A percentile compares a stretch with the other conserved stretches of the same genome.
Conservation (phyloP, 2,329 filamentous ascomycete genomes). For the Diplocarpon mali region DNA sequence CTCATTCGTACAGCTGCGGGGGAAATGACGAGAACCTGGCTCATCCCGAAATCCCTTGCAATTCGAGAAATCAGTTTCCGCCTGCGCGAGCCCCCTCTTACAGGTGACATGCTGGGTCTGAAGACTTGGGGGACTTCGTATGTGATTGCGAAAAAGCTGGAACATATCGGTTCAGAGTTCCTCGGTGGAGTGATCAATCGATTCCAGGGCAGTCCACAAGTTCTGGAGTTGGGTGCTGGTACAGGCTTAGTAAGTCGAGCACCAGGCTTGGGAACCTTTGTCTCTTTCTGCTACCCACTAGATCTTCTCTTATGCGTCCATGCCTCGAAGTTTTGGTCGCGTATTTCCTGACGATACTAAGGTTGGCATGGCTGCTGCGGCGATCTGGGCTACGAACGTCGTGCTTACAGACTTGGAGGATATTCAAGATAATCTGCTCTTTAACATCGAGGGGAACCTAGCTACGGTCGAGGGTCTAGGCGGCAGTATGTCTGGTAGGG, state of each 20-base stretch:
- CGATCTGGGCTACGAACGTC: conserved; percentile 54
- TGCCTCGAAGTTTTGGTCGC: neutral
- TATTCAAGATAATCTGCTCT: conserved; percentile 73
- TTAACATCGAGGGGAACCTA: conserved; percentile 60
- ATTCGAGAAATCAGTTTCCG: conserved; percentile 47
- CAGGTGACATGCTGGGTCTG: conserved; percentile 76
- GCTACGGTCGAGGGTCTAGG: conserved; percentile 36
- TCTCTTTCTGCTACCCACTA: no score
- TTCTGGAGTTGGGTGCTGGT: conserved; percentile 63
- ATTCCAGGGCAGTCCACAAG: conserved; percentile 9
- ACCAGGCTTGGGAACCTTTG: neutral
- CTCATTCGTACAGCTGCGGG: conserved; percentile 1
- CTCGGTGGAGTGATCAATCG: conserved; percentile 29
- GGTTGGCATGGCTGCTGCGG: conserved; percentile 75
- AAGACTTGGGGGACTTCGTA: conserved; percentile 82
- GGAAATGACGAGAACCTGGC: conserved; percentile 49
- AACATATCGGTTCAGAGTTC: conserved; percentile 27
- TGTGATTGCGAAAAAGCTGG: conserved; percentile 65
- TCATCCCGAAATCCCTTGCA: conserved; percentile 36
- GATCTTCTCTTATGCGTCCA: no score
- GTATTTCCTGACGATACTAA: neutral
- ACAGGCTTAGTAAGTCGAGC: conserved; percentile 3
- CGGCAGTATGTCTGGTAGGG: conserved; percentile 48
- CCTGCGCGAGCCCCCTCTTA: conserved; percentile 78
- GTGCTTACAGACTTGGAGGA: conserved; percentile 71